Conservation (phyloP, 1,139 yeast species). For the Suhomyces maxii region DNA sequence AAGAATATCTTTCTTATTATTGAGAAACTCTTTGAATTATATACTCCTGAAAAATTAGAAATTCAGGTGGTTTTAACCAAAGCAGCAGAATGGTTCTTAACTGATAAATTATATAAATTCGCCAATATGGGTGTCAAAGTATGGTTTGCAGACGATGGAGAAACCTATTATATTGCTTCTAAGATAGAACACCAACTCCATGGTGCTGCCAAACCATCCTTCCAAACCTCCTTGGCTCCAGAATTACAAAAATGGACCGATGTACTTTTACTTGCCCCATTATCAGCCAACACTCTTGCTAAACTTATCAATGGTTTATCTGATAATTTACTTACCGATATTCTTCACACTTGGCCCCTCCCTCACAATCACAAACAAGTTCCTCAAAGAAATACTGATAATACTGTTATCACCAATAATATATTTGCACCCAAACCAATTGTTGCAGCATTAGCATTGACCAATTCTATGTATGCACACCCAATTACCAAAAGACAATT, state of each 20-base stretch:
- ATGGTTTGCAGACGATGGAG: conserved; percentile 30
- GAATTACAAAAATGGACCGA: conserved; percentile 33
- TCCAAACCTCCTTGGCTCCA: conserved; percentile 10
- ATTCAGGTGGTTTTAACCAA: conserved; percentile 30
- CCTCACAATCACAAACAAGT: conserved; percentile 10
- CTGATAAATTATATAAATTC: conserved; percentile 26
- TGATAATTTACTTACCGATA: conserved; percentile 28
- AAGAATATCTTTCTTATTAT: conserved; percentile 28
- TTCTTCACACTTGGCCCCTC: conserved; percentile 29
- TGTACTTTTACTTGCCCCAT: conserved; percentile 33
- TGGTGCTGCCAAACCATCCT: not conserved
- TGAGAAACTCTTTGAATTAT: conserved; percentile 29
- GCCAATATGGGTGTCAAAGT: conserved; percentile 29
- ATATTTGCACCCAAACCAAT: conserved; percentile 26
- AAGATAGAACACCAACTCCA: conserved; percentile 10
- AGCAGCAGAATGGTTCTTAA: conserved; percentile 29
- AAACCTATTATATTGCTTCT: conserved; percentile 19
- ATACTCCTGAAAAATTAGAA: conserved; percentile 24
- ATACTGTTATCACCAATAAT: conserved; percentile 23
- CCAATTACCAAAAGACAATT: conserved; percentile 31
- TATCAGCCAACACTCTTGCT: conserved; percentile 32
- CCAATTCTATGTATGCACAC: conserved; percentile 32
- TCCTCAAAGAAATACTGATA: conserved; percentile 7
- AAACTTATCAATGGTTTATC: conserved; percentile 29
- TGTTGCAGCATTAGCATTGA: conserved; percentile 29